Evolutionary conservation across 768 basidiomycete genomes (phyloP), one percentile per base, ranked within the genome.

Genomic region (Tephrocybe sp.): DNA sequence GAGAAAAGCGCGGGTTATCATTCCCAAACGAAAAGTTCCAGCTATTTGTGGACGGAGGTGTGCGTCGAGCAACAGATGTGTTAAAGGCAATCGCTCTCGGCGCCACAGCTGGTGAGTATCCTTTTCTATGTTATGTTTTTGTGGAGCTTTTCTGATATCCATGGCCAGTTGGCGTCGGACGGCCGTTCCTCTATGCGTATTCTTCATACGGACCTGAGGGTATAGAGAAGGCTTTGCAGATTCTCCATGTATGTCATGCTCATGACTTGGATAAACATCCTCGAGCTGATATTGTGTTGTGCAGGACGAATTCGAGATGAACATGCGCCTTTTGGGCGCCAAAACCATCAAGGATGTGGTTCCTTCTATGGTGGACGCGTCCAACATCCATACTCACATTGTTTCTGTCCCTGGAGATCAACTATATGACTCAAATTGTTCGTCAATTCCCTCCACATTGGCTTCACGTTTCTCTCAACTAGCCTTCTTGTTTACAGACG

Each of bases 291-390:
- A 11, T 36, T 15, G 6, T 4, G 6, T 54, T 8, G 21, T 24
- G 9, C 5, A 98, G 93, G 92, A 95, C 59, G 96, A 99, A 68
- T 93, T 99, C 60, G 92, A 95, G 74, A 98, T 98, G 96, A 94
- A 96, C 69, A 80, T 98, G 81, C 86, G 95, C 14, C 75, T 98
- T 1, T 69, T 99, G 24, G 96, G 96, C 6, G 94, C 94, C 0
- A 83, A 77, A 3, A 88, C 80, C 0, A 66, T 98, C 38, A 78
- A 77, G 47, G 92, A 98, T 28, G 73, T 98, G 50, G 82, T 84
- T 0, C 90, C 89, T 0, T 81, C 84, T 38, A 95, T 98, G 95
- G 92, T 98, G 7, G 93, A 98, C 56, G 84, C 85, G 11, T 80
- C 81, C 1, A 86, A 83, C 45, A 69, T 96, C 25, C 73, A 75